Conservation (phyloP, 257 asterid species). For the Rhazya stricta region DNA sequence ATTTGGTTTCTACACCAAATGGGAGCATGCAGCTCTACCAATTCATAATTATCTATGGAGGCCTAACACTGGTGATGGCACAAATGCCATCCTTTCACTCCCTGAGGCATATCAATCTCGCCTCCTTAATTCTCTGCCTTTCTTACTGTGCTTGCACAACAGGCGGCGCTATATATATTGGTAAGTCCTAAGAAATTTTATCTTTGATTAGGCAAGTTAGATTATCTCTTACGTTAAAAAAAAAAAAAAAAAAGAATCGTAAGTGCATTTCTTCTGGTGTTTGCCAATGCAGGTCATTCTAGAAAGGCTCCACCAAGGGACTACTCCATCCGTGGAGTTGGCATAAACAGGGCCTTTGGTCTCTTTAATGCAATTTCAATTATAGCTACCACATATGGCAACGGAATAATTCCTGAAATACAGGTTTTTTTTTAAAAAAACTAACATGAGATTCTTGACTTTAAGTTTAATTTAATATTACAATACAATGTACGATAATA, state of each 20-base stretch:
- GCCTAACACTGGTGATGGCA: slow-evolving; percentile 49
- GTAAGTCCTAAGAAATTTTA: no score
- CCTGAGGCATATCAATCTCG: slow-evolving; percentile 60
- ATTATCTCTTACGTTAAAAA: no score
- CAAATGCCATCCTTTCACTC: slow-evolving; percentile 83
- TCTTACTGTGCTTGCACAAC: slow-evolving; percentile 52
- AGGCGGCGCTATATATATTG: slow-evolving; percentile 47
- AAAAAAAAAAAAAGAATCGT: no score
- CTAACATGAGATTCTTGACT: no score
- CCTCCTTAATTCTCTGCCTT: slow-evolving; percentile 49
- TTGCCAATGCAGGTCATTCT: slow-evolving; percentile 35
- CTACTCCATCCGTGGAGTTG: slow-evolving; percentile 32
- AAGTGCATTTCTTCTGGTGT: background rate
- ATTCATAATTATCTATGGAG: slow-evolving; percentile 51
- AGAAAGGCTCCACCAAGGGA: slow-evolving; percentile 39
- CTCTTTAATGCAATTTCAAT: slow-evolving; percentile 56
- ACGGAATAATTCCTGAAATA: slow-evolving; percentile 70
- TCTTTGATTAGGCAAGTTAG: no score
- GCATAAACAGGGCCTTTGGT: slow-evolving; percentile 42
- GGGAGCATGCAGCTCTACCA: slow-evolving; percentile 64
- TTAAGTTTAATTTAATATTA: no score
- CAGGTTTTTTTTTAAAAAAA: slow-evolving; percentile 53
- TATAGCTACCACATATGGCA: slow-evolving; percentile 61
- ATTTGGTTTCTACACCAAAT: slow-evolving; percentile 40
- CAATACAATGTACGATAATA: no score